Evolutionary conservation across 176 grass and related monocot species (phyloP).

Genomic region (Musa itinerans): DNA sequence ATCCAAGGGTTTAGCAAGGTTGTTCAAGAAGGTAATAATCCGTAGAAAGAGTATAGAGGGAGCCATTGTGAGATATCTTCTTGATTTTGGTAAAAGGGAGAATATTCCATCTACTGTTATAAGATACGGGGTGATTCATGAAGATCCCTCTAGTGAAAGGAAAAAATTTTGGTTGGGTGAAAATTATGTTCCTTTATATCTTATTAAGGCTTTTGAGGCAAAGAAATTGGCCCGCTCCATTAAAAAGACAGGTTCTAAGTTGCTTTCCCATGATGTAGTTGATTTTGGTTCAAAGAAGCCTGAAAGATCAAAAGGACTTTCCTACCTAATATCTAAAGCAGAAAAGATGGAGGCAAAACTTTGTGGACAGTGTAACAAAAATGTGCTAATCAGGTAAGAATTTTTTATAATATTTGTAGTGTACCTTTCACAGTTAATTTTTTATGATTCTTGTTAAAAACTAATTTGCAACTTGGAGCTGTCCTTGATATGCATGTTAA

Average conservation of each 20-base stretch:
- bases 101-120: conserved; percentile 78
- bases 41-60: conserved; percentile 57
- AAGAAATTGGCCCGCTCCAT: conserved; percentile 56
- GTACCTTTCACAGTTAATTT: conserved; percentile 8
- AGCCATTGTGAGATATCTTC: conserved; percentile 63
- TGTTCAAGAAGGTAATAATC: conserved; percentile 96
- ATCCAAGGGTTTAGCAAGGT: conserved; percentile 60
- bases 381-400: conserved; percentile 60
- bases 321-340: conserved; percentile 62
- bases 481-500: neutral
- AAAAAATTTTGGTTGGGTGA: conserved; percentile 93
- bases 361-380: conserved; percentile 71
- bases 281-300: conserved; percentile 26
- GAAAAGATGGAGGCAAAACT: conserved; percentile 36
- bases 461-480: neutral
- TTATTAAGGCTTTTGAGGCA: conserved; percentile 81
- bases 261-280: conserved; percentile 28
- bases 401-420: conserved; percentile 1
- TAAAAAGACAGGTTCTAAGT: conserved; percentile 59
- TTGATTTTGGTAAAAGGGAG: conserved; percentile 94
- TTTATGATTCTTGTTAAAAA: neutral
- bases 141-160: conserved; percentile 68
- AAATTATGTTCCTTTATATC: conserved; percentile 60
- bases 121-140: conserved; percentile 69
- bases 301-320: conserved; percentile 37